Evolutionary conservation across 2,329 filamentous ascomycete genomes (phyloP).

Genomic region (Botrytis fabae): DNA sequence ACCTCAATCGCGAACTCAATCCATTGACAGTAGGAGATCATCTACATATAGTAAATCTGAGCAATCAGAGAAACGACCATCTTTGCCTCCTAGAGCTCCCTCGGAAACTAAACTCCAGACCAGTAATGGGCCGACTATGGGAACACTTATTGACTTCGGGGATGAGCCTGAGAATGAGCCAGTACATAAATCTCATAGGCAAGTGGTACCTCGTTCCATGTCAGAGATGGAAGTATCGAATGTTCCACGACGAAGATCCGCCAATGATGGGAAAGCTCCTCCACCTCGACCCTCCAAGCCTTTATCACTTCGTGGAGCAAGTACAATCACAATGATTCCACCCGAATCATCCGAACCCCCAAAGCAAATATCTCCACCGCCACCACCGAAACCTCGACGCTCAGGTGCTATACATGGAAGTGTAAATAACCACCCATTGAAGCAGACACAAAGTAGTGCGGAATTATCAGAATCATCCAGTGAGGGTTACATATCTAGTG

Average conservation of each 20-base stretch:
- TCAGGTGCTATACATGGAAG: slow-evolving; percentile 22
- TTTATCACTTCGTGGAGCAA: slow-evolving; percentile 50
- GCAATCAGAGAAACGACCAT: slow-evolving; percentile 32
- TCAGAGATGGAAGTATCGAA: slow-evolving; percentile 35
- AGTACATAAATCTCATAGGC: slow-evolving; percentile 41
- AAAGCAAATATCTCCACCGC: slow-evolving; percentile 45
- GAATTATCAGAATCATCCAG: slow-evolving; percentile 29
- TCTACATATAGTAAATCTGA: slow-evolving; percentile 25
- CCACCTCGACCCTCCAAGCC: slow-evolving; percentile 62
- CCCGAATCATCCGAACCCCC: slow-evolving; percentile 44
- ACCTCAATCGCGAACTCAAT: slow-evolving; percentile 25
- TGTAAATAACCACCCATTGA: slow-evolving; percentile 32
- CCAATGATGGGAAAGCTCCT: slow-evolving; percentile 39
- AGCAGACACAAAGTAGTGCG: slow-evolving; percentile 35
- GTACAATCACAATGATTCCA: slow-evolving; percentile 29
- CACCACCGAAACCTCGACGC: slow-evolving; percentile 36
- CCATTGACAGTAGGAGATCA: slow-evolving; percentile 31
- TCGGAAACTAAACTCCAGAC: slow-evolving; percentile 38
- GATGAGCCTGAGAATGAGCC: slow-evolving; percentile 50
- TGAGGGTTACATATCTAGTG: slow-evolving; percentile 37
- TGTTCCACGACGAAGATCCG: slow-evolving; percentile 38
- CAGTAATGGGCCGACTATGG: slow-evolving; percentile 47
- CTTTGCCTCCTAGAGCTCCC: slow-evolving; percentile 33
- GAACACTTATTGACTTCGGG: slow-evolving; percentile 61
- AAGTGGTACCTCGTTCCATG: slow-evolving; percentile 35